phyloP scores from a whole-genome alignment of 2,329 filamentous ascomycete species.

The Fusarium sp. region DNA sequence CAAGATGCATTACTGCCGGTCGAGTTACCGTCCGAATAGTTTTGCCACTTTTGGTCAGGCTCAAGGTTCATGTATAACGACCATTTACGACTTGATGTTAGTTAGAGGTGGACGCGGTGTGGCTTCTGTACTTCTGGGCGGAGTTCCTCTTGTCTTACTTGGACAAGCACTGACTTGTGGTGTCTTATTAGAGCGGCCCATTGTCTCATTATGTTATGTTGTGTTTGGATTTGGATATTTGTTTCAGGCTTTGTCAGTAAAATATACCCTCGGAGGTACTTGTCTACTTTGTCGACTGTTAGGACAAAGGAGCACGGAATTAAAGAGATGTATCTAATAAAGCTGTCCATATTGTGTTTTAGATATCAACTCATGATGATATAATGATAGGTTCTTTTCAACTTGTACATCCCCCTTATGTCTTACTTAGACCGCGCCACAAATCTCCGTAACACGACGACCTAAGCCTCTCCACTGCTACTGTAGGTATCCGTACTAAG shows the following conservation, averaged over 20 bases:
- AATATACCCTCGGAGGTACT: conserved; percentile 42
- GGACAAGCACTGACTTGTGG: conserved; percentile 6
- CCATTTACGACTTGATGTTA: conserved; percentile 44
- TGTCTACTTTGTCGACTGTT: conserved; percentile 21
- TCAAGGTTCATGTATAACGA: conserved; percentile 37
- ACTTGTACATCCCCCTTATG: not conserved
- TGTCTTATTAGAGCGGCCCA: conserved; percentile 11
- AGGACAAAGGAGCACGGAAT: conserved; percentile 26
- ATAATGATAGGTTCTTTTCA: conserved; percentile 33
- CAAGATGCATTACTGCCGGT: conserved; percentile 17
- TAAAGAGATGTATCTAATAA: conserved; percentile 31
- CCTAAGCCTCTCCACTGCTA: not conserved
- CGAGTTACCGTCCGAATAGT: conserved; percentile 12
- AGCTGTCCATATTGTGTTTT: conserved; percentile 31
- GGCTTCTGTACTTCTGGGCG: conserved; percentile 35
- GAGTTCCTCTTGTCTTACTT: conserved; percentile 32
- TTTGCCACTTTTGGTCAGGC: conserved; percentile 16
- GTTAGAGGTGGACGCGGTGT: conserved; percentile 39
- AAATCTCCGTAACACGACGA: not conserved
- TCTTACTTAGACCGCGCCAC: not conserved
- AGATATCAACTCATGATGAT: conserved; percentile 41
- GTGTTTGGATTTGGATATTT: conserved; percentile 9
- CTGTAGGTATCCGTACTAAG: not conserved
- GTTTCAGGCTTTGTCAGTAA: conserved; percentile 27
- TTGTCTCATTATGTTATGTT: conserved; percentile 12